phyloP scores from a whole-genome alignment of 2,329 filamentous ascomycete species.

The Dendryphion nanum region DNA sequence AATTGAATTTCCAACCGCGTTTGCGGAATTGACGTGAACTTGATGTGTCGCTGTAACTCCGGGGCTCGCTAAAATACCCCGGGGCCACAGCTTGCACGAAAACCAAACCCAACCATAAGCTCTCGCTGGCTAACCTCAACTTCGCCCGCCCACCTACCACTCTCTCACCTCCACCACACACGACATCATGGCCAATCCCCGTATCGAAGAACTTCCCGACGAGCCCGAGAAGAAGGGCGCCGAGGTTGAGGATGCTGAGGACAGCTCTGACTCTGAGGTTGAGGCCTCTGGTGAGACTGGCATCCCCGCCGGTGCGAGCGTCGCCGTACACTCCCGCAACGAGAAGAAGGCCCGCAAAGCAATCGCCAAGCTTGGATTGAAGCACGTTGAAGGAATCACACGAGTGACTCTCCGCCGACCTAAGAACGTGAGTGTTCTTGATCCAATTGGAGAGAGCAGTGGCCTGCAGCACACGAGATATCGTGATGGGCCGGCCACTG shows the following conservation, averaged over 20 bases:
- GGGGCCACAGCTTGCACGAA: conserved; percentile 10
- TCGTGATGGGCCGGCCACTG: too few species aligned
- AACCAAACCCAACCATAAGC: conserved; percentile 9
- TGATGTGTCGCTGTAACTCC: conserved; percentile 9
- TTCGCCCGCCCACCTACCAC: conserved; percentile 13
- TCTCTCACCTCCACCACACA: conserved; percentile 27
- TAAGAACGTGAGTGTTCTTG: conserved; percentile 94
- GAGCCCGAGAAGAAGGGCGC: conserved; percentile 76
- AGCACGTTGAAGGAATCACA: conserved; percentile 95
- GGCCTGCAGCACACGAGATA: too few species aligned
- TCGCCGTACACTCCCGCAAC: conserved; percentile 96
- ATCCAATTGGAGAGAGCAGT: too few species aligned
- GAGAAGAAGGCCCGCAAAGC: conserved; percentile 99
- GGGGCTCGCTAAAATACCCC: conserved; percentile 32
- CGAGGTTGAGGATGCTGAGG: conserved; percentile 70
- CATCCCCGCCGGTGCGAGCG: conserved; percentile 80
- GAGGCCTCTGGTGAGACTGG: conserved; percentile 66
- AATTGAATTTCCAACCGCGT: not conserved
- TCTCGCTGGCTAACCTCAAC: conserved; percentile 3
- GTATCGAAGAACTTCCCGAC: conserved; percentile 96
- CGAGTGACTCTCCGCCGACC: conserved; percentile 96
- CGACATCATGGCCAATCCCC: conserved; percentile 88
- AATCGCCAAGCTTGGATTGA: conserved; percentile 96
- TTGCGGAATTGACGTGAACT: conserved; percentile 1
- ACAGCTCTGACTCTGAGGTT: conserved; percentile 72